phyloP scores from a whole-genome alignment of 192 early-diverging fungal genomes.

The Coemansia sp. region DNA sequence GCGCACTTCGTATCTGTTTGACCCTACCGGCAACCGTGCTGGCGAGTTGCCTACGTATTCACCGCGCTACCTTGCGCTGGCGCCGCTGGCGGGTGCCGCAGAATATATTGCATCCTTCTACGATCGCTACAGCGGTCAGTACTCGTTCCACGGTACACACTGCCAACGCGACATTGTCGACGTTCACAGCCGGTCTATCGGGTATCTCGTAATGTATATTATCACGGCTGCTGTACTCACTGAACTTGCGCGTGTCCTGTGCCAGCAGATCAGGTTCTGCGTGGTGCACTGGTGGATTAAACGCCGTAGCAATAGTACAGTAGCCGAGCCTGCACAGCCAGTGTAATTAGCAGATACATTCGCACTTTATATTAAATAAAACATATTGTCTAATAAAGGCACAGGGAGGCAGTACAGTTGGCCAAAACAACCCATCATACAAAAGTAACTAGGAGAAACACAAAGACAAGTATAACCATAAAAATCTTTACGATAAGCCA shows the following conservation, averaged over 20 bases:
- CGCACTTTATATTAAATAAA: neutral
- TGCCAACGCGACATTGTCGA: constrained; percentile 54
- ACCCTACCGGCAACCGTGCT: constrained; percentile 58
- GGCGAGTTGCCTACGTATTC: neutral
- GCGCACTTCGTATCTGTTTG: constrained; percentile 62
- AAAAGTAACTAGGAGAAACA: constrained; percentile 69
- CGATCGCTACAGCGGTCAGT: neutral
- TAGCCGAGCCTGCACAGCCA: neutral
- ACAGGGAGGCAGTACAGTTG: neutral
- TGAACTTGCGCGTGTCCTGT: constrained; percentile 12
- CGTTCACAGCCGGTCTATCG: constrained; percentile 36
- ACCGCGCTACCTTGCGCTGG: neutral
- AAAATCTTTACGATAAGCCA: constrained; percentile 97
- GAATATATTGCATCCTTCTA: neutral
- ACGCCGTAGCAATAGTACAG: neutral
- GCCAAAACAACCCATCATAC: constrained; percentile 19
- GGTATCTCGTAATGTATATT: constrained; percentile 28
- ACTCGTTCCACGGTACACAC: neutral
- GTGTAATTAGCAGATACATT: neutral
- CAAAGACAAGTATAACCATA: constrained; percentile 83
- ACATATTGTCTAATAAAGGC: constrained; percentile 3
- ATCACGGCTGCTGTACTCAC: constrained; percentile 11
- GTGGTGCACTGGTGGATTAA: neutral
- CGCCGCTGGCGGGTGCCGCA: neutral
- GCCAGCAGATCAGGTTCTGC: neutral